Evolutionary conservation across 352 stramenopile genomes (phyloP).

Genomic region (Phytophthora boehmeriae): DNA sequence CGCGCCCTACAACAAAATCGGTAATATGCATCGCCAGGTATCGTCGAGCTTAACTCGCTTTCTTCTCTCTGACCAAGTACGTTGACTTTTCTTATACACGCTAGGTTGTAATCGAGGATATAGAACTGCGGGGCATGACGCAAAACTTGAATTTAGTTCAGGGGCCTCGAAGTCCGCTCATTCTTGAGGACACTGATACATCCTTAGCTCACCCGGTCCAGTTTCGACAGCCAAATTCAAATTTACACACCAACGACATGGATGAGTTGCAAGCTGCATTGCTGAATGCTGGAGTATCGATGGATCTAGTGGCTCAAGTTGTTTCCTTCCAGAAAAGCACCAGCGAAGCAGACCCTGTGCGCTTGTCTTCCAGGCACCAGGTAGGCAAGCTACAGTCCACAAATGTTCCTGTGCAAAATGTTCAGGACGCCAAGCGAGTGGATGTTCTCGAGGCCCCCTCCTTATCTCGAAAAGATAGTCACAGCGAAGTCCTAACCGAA

Average conservation of each 20-base stretch:
- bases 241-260: conserved; percentile 5
- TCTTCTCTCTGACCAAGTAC: neutral
- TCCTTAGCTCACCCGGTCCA: neutral
- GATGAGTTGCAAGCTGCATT: conserved; percentile 34
- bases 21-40: conserved; percentile 30
- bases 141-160: neutral
- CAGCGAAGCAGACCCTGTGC: neutral
- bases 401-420: conserved; percentile 5
- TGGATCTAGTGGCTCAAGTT: conserved; percentile 40
- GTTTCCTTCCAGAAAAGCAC: conserved; percentile 1
- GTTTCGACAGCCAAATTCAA: neutral
- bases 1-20: neutral
- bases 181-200: neutral
- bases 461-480: neutral
- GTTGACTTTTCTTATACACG: neutral
- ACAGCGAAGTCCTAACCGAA: neutral
- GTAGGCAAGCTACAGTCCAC: neutral
- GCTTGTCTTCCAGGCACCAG: neutral
- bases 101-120: conserved; percentile 36
- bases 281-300: conserved; percentile 38
- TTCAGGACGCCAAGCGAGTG: neutral
- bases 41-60: neutral
- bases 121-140: conserved; percentile 31
- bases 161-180: neutral
- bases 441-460: neutral